Evolutionary conservation across 2,329 filamentous ascomycete genomes (phyloP), one percentile per base, ranked within the genome.

Genomic region (Cordyceps militaris): DNA sequence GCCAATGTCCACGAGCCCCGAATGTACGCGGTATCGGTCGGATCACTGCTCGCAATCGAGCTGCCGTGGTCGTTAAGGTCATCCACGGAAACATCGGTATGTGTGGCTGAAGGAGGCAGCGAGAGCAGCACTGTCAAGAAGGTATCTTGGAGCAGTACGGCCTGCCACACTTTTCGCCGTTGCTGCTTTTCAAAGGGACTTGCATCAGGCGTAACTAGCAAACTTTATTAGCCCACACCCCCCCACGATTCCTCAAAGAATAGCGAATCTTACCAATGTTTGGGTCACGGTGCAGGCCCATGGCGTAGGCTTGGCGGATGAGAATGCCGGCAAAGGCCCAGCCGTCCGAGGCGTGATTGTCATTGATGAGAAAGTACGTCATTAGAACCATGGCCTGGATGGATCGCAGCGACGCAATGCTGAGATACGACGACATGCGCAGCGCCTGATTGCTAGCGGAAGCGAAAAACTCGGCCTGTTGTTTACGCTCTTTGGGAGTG

Each of bases 321-420:
- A 91, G 71, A 26, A 93, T 86, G 6, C 89, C 89, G 0, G 86
- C 87, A 75, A 91, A 93, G 0, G 88, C 86, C 85, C 88, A 93
- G 1, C 88, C 89, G 67, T 93, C 89, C 0, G 86, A 89, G 4
- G 88, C 88, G 65, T 92, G 88, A 65, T 91, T 91, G 69, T 93
- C 88, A 65, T 93, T 93, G 74, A 92, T 91, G 36, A 93, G 76
- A 64, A 93, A 93, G 67, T 92, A 92, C 0, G 85, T 85, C 59
- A 91, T 84, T 58, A 93, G 72, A 0, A 91, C 85, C 88, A 92
- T 92, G 46, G 89, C 84, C 69, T 91, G 87, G 32, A 92, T 83
- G 1, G 87, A 88, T 24, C 84, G 77, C 51, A 91, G 77, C 0
- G 86, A 89, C 2, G 88, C 86, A 46, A 83, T 84, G 69, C 88